phyloP scores from a whole-genome alignment of 208 protist species.

The Crithidia fasciculata region DNA sequence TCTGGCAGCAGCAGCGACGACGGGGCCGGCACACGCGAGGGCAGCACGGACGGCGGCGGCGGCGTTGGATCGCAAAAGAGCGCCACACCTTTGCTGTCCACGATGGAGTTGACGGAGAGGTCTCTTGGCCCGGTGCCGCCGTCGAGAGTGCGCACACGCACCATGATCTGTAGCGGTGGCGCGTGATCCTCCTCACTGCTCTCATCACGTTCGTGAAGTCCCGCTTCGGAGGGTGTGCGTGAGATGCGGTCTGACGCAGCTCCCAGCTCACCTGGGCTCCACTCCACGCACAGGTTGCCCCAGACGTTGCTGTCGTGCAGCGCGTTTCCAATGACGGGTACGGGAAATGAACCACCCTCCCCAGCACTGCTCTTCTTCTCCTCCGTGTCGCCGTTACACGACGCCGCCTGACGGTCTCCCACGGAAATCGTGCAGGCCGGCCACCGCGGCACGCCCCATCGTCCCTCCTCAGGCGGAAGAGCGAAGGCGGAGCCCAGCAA shows the following conservation, averaged over 20 bases:
- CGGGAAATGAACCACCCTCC: background rate
- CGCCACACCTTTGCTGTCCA: background rate
- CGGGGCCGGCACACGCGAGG: conserved; percentile 2
- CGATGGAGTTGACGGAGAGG: background rate
- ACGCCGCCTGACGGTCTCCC: background rate
- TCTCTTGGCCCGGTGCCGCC: background rate
- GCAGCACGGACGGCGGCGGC: background rate
- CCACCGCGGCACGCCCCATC: conserved; percentile 18
- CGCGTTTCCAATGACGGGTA: background rate
- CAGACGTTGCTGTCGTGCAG: background rate
- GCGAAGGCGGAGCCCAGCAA: background rate
- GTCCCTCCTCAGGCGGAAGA: background rate
- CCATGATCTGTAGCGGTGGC: background rate
- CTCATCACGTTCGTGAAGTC: too few species aligned
- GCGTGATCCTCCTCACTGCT: background rate
- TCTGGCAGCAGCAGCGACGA: conserved; percentile 21
- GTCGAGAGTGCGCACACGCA: background rate
- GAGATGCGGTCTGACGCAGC: background rate
- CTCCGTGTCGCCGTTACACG: background rate
- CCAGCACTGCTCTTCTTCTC: background rate
- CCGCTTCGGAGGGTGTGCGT: too few species aligned
- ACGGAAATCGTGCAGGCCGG: conserved; percentile 10
- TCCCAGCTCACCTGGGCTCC: background rate
- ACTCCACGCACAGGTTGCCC: background rate
- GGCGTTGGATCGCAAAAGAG: background rate